Conservation (phyloP, 202 grass and related monocot species). For the Saccharum hybrid region DNA sequence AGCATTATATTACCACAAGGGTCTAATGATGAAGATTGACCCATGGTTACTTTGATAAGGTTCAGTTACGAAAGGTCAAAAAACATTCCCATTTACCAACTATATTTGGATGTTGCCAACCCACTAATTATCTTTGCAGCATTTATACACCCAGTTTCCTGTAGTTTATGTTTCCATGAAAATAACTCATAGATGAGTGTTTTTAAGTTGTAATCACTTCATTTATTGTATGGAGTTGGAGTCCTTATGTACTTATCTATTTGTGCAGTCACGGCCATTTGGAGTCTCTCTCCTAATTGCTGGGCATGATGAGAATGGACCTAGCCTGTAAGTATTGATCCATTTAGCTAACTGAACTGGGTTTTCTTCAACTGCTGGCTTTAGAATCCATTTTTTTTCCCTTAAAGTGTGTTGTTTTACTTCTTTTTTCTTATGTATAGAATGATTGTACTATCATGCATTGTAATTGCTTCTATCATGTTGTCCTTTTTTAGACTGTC, state of each 20-base stretch:
- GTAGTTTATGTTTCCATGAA: not conserved
- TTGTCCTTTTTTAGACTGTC: not conserved
- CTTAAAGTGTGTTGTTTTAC: not conserved
- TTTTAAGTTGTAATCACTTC: not conserved
- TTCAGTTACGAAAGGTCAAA: not conserved
- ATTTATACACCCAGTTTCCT: not conserved
- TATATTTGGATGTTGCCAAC: not conserved
- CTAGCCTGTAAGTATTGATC: constrained; percentile 84
- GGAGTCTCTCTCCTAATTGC: constrained; percentile 98
- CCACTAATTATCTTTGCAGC: constrained; percentile 4
- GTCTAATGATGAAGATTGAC: not conserved
- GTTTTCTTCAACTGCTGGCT: constrained; percentile 8
- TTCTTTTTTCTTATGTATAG: constrained; percentile 11
- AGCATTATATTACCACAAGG: not conserved
- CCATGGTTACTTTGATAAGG: not conserved
- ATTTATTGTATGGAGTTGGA: constrained; percentile 9
- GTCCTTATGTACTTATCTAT: constrained; percentile 37
- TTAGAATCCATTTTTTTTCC: constrained; percentile 24
- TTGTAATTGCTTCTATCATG: not conserved
- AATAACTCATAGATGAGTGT: not conserved
- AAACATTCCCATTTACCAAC: not conserved
- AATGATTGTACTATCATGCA: constrained; percentile 11
- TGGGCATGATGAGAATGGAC: constrained; percentile 97
- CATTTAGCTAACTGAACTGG: not conserved
- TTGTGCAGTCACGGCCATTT: constrained; percentile 87